Conservation (phyloP, 345 rosid species). For the Eucalyptus pauciflora region DNA sequence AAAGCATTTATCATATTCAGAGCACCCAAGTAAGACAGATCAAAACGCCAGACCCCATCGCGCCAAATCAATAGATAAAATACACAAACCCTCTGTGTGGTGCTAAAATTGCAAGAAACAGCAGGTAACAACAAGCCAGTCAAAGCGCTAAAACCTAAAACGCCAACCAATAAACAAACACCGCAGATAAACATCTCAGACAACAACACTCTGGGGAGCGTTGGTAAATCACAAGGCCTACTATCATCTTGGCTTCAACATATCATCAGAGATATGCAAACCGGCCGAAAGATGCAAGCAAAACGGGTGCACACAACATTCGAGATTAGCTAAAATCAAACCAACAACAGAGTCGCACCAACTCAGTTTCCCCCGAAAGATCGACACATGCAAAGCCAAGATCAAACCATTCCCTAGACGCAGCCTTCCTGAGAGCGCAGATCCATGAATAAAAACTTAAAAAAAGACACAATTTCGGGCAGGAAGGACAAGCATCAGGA, state of each 20-base stretch:
- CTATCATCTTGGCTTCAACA: neutral
- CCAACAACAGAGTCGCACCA: neutral
- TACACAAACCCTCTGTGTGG: neutral
- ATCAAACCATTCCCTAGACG: neutral
- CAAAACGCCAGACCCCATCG: neutral
- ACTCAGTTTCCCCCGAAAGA: neutral
- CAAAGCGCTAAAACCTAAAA: neutral
- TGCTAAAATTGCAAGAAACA: neutral
- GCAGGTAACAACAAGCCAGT: neutral
- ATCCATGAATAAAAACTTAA: neutral
- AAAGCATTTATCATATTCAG: neutral
- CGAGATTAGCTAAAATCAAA: neutral
- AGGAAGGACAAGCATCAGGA: neutral
- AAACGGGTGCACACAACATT: neutral
- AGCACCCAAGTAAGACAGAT: neutral
- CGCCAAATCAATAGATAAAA: neutral
- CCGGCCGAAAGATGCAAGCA: fast-evolving
- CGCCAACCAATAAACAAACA: too few relatives aligned
- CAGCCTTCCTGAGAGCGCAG: neutral
- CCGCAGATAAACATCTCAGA: too few relatives aligned
- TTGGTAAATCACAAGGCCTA: too few relatives aligned
- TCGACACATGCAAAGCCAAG: neutral
- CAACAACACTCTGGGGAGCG: too few relatives aligned
- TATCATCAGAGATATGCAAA: neutral
- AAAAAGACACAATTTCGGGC: neutral